Conservation (phyloP, 2,329 filamentous ascomycete genomes). For the Seiridium unicorne region DNA sequence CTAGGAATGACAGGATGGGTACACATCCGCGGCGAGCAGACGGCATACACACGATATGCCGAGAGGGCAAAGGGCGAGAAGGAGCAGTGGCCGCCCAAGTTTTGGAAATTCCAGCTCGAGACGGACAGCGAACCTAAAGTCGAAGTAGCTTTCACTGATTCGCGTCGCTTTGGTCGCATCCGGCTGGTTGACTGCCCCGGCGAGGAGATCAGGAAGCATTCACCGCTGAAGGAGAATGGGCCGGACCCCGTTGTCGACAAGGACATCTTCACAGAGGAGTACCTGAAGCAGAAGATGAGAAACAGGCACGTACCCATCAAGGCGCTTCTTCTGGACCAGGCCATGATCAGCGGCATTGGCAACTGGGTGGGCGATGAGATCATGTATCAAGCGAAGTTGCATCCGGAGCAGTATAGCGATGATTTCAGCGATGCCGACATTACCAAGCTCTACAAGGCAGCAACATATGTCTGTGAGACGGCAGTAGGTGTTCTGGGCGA, state of each 20-base stretch:
- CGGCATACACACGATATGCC: conserved; percentile 80
- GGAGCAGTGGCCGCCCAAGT: conserved; percentile 81
- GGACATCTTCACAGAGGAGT: conserved; percentile 72
- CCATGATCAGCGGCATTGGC: conserved; percentile 85
- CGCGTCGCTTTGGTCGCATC: conserved; percentile 75
- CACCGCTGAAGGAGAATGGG: conserved; percentile 85
- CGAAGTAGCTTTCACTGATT: conserved; percentile 79
- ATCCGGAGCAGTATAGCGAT: conserved; percentile 91
- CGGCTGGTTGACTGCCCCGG: conserved; percentile 79
- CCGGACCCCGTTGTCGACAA: conserved; percentile 88
- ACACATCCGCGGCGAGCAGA: conserved; percentile 76
- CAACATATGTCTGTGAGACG: conserved; percentile 76
- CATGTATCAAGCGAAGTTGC: conserved; percentile 81
- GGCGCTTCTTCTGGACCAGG: conserved; percentile 82
- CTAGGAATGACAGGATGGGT: conserved; percentile 86
- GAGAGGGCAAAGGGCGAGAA: conserved; percentile 64
- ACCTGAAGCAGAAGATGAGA: conserved; percentile 68
- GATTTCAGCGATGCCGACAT: conserved; percentile 73
- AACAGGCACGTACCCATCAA: conserved; percentile 85
- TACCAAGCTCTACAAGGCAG: conserved; percentile 65
- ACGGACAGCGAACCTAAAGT: conserved; percentile 53
- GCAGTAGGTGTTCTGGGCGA: conserved; percentile 79
- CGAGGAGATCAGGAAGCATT: conserved; percentile 70
- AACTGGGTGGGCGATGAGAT: conserved; percentile 98
- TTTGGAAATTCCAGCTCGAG: conserved; percentile 80